These are phyloP conservation scores for Septoria petroselini DNA, from an alignment of 2,329 filamentous ascomycete genomes.

Conservation along the genomic window DNA sequence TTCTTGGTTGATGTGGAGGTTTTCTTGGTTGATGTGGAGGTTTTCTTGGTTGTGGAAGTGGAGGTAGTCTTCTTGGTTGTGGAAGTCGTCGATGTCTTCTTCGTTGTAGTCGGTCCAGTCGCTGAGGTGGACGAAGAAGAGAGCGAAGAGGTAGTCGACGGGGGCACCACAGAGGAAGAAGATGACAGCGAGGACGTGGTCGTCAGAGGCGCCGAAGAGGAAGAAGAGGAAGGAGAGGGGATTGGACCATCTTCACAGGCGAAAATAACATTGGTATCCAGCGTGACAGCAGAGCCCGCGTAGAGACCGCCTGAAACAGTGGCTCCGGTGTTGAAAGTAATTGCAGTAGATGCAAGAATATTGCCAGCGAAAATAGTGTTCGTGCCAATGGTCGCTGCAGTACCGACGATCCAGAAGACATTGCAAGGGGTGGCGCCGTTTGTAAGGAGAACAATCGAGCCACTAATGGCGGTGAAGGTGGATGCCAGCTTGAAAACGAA, in stretches of 20 bases:
- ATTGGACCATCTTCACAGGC: neutral
- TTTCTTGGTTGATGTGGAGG: too few relatives aligned
- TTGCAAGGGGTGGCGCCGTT: neutral
- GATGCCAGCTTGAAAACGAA: neutral
- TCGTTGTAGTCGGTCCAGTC: too few relatives aligned
- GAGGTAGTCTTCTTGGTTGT: neutral
- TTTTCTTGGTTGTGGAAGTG: too few relatives aligned
- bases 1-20: too few relatives aligned
- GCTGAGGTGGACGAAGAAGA: neutral
- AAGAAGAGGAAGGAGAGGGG: neutral
- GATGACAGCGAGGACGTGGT: neutral
- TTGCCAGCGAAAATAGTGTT: neutral
- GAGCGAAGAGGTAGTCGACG: neutral
- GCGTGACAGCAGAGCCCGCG: neutral
- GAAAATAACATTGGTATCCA: neutral
- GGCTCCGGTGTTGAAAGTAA: neutral
- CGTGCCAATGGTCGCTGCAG: neutral
- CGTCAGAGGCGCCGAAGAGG: neutral
- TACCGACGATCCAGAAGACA: neutral
- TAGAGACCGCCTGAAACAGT: neutral
- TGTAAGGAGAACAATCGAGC: neutral
- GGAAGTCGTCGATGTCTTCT: neutral
- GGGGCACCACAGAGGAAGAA: neutral
- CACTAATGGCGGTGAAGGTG: neutral
- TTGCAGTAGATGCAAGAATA: neutral